phyloP scores from a whole-genome alignment of 768 basidiomycete species.

The Xanthoconium purpureum region DNA sequence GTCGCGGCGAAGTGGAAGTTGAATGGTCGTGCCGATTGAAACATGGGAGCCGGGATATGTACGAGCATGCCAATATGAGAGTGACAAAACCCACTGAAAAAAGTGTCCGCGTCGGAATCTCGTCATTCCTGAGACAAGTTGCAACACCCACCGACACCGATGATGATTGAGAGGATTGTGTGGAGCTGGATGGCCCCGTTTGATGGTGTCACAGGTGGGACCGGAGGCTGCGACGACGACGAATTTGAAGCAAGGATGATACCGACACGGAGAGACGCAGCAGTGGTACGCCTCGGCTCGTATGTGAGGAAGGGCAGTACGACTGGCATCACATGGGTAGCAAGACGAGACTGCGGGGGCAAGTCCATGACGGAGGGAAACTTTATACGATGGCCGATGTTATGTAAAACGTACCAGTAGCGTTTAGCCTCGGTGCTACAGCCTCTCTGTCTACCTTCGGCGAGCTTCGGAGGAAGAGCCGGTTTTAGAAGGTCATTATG shows the following conservation, averaged over 20 bases:
- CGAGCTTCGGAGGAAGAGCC: neutral
- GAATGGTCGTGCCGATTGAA: neutral
- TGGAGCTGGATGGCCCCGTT: conserved; percentile 1
- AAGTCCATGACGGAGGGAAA: neutral
- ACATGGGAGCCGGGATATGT: conserved; percentile 1
- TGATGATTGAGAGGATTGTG: conserved; percentile 11
- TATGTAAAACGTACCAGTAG: neutral
- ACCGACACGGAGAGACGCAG: neutral
- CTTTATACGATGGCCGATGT: conserved; percentile 1
- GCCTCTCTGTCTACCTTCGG: neutral
- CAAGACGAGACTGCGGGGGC: neutral
- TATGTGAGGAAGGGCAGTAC: neutral
- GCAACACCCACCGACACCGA: conserved; percentile 12
- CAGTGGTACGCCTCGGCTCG: neutral
- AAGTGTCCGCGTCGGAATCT: neutral
- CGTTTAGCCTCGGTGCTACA: neutral
- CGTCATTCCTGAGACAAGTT: neutral
- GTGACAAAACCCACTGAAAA: conserved; percentile 10
- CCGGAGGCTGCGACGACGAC: neutral
- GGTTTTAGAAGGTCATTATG: neutral
- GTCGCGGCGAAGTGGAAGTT: neutral
- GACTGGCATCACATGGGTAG: neutral
- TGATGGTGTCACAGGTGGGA: neutral
- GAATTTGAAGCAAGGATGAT: neutral
- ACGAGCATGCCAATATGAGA: conserved; percentile 5